Percentiles rank a stretch among this genome's conserved stretches.
Conservation (phyloP, 371 early-diverging fungal species). For the Mortierella sp. region DNA sequence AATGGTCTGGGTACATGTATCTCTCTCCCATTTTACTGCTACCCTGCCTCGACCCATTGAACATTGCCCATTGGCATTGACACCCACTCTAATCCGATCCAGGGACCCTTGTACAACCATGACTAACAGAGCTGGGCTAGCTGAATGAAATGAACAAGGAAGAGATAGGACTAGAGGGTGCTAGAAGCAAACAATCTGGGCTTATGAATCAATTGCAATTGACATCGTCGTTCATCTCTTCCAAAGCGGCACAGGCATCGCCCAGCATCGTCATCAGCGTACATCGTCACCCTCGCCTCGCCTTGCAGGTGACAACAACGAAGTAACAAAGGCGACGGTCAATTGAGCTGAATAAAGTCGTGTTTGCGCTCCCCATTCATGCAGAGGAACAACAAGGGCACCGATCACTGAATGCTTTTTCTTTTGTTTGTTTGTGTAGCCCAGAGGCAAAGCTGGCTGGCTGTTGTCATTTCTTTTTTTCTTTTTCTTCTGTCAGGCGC, state of each 20-base stretch:
- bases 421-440: background rate
- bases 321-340: too few relatives aligned
- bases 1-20: background rate
- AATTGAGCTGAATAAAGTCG: too few relatives aligned
- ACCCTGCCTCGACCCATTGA: background rate
- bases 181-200: slow-evolving; percentile 1
- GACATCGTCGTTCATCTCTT: background rate
- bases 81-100: background rate
- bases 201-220: background rate
- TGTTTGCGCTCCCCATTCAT: background rate
- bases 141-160: background rate
- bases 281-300: background rate
- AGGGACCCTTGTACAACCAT: background rate
- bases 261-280: background rate
- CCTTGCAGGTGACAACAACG: too few relatives aligned
- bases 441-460: background rate
- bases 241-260: background rate
- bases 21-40: too few relatives aligned
- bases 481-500: background rate
- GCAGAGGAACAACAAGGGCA: background rate
- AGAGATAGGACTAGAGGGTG: background rate
- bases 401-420: background rate
- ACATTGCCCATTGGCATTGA: background rate
- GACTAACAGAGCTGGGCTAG: background rate
- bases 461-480: background rate